These are phyloP conservation scores for Euphorbia tirucalli DNA, from an alignment of 345 rosid species.

Conservation along the genomic window DNA sequence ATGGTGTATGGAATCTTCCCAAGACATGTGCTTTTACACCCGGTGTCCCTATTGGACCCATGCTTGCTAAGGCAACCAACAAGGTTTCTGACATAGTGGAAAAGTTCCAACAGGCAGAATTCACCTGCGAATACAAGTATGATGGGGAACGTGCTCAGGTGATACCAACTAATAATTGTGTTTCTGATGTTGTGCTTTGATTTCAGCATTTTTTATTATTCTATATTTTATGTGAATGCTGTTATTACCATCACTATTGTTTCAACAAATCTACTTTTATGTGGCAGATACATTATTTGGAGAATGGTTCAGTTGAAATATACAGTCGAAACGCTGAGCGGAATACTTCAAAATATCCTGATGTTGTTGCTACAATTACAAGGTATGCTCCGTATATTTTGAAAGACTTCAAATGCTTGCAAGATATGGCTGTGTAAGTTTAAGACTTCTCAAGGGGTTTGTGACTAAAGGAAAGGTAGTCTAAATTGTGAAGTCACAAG, in stretches of 20 bases:
- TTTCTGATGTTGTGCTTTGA: slow-evolving; percentile 10
- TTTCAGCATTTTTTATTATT: background rate
- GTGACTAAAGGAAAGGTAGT: background rate
- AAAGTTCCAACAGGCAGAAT: slow-evolving; percentile 79
- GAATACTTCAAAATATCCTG: slow-evolving; percentile 88
- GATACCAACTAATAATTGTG: slow-evolving; percentile 13
- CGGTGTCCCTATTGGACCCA: slow-evolving; percentile 92
- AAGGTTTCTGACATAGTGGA: slow-evolving; percentile 75
- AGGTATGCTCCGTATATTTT: slow-evolving; percentile 42
- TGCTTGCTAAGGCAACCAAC: slow-evolving; percentile 93
- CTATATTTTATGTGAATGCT: background rate
- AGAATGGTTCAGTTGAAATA: slow-evolving; percentile 84
- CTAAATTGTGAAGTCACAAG: background rate
- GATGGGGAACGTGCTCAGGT: slow-evolving; percentile 99
- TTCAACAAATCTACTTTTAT: background rate
- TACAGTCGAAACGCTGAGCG: slow-evolving; percentile 94
- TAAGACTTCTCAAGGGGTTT: background rate
- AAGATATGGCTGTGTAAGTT: background rate
- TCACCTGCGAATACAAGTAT: slow-evolving; percentile 86
- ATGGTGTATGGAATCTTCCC: slow-evolving; percentile 87
- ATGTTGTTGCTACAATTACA: slow-evolving; percentile 68
- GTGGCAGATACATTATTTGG: slow-evolving; percentile 79
- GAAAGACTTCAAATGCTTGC: background rate
- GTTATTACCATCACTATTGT: background rate
- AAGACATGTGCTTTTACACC: slow-evolving; percentile 62